Evolutionary conservation across 148 eudicot genomes (phyloP).

Genomic region (Chenopodium formosanum): DNA sequence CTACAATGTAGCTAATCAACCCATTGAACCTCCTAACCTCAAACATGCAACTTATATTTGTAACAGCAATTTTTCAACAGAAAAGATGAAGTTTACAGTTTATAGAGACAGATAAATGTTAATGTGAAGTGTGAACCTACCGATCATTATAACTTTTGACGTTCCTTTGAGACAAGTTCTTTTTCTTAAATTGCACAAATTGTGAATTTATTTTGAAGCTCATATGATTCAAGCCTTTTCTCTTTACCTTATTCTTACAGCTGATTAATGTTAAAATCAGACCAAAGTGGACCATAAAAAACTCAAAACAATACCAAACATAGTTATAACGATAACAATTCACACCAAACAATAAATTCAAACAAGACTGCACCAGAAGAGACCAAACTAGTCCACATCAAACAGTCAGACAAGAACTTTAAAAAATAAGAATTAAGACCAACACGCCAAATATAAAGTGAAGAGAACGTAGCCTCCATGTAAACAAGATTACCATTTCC

Average conservation of each 20-base stretch:
- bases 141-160: neutral
- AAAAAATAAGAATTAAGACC: no score
- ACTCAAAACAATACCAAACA: no score
- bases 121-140: neutral
- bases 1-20: neutral
- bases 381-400: no score
- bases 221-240: neutral
- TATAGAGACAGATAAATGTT: neutral
- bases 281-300: no score
- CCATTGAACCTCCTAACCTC: neutral
- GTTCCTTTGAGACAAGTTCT: neutral
- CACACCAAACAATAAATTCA: no score
- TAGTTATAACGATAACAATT: no score
- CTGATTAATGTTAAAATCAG: no score
- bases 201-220: neutral
- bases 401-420: no score
- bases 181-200: neutral
- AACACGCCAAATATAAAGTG: no score
- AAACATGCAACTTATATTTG: neutral
- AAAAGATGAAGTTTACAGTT: neutral
- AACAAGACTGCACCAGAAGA: no score
- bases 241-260: no score
- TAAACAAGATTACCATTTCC: constrained; percentile 54
- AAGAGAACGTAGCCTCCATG: no score
- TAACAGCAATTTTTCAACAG: neutral